Evolutionary conservation across 2,329 filamentous ascomycete genomes (phyloP).

Genomic region (Alternaria alternata): DNA sequence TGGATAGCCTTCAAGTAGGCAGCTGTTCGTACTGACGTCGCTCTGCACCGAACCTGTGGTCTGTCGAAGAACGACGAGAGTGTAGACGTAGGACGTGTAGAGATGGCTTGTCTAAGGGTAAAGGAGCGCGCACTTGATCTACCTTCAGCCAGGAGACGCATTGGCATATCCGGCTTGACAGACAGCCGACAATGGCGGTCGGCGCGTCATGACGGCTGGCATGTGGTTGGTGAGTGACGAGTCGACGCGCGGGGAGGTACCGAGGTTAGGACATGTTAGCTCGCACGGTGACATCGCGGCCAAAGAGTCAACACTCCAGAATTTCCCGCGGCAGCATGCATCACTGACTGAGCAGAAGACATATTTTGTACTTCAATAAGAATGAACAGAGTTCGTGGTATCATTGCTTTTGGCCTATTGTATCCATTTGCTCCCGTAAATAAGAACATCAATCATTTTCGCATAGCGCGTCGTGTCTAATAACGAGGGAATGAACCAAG

Average conservation of each 20-base stretch:
- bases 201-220: slow-evolving; percentile 31
- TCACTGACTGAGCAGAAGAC: not conserved
- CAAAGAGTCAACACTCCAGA: not conserved
- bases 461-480: slow-evolving; percentile 21
- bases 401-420: slow-evolving; percentile 49
- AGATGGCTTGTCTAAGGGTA: not conserved
- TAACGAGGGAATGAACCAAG: slow-evolving; percentile 17
- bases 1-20: not conserved
- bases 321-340: slow-evolving; percentile 11
- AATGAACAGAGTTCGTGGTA: slow-evolving; percentile 39
- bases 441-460: slow-evolving; percentile 38
- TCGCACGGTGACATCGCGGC: slow-evolving; percentile 5
- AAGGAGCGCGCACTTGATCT: not conserved
- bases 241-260: slow-evolving; percentile 40
- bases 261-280: slow-evolving; percentile 36
- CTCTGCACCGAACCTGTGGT: not conserved
- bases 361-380: not conserved
- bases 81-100: not conserved
- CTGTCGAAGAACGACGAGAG: not conserved
- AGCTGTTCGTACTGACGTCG: not conserved
- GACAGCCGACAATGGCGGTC: slow-evolving; percentile 15
- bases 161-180: slow-evolving; percentile 37
- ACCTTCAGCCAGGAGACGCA: slow-evolving; percentile 19
- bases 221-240: slow-evolving; percentile 25
- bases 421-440: slow-evolving; percentile 20